Evolutionary conservation across 2,329 filamentous ascomycete genomes (phyloP).

Genomic region (Paecilomyces formosus): DNA sequence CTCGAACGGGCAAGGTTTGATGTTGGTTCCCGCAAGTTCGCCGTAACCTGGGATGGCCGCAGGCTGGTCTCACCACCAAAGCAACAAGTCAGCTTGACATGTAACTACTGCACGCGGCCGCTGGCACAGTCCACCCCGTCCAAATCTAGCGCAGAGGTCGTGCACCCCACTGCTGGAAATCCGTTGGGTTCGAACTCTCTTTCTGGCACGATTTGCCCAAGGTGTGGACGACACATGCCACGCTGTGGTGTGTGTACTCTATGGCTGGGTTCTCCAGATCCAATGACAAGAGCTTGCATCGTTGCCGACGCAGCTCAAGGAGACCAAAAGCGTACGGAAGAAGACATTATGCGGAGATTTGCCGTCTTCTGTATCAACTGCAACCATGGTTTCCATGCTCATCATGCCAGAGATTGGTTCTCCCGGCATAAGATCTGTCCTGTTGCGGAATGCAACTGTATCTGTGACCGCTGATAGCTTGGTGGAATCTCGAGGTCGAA

Average conservation of each 20-base stretch:
- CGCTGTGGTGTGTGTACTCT: constrained; percentile 55
- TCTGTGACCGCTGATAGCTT: constrained; percentile 26
- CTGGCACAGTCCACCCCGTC: constrained; percentile 38
- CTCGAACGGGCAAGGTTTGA: constrained; percentile 53
- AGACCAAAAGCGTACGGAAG: constrained; percentile 17
- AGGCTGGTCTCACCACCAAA: constrained; percentile 43
- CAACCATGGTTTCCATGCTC: constrained; percentile 56
- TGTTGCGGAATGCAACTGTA: constrained; percentile 33
- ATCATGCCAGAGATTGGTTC: constrained; percentile 59
- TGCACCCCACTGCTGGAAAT: constrained; percentile 27
- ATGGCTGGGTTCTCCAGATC: constrained; percentile 54
- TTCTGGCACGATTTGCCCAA: constrained; percentile 51
- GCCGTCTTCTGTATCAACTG: constrained; percentile 57
- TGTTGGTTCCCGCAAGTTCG: constrained; percentile 48
- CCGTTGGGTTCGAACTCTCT: constrained; percentile 27
- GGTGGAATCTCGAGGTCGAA: not conserved
- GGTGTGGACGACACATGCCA: constrained; percentile 56
- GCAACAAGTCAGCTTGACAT: constrained; percentile 51
- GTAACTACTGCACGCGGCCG: constrained; percentile 52
- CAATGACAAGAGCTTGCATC: constrained; percentile 34
- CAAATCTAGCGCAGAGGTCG: constrained; percentile 20
- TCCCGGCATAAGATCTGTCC: constrained; percentile 30
- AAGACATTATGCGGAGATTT: constrained; percentile 47
- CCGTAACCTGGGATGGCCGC: constrained; percentile 43
- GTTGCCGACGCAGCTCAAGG: constrained; percentile 24